These are phyloP conservation scores for Annona squamosa DNA, from an alignment of 164 flowering plant species.

Conservation along the genomic window DNA sequence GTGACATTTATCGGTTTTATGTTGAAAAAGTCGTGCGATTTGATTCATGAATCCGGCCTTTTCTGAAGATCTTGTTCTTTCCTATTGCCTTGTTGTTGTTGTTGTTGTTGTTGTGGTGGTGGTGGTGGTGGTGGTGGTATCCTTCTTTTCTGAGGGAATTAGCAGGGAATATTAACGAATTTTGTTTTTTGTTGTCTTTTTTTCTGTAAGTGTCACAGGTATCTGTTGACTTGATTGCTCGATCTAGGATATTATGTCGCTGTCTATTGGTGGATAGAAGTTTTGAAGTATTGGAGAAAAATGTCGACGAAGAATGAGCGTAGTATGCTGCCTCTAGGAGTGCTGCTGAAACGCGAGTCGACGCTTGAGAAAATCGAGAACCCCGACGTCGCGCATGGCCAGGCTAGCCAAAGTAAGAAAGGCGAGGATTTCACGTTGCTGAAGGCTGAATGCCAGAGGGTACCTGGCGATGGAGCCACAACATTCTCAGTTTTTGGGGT, in stretches of 20 bases:
- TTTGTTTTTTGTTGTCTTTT: background rate
- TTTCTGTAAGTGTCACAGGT: conserved; percentile 6
- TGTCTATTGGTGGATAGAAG: conserved; percentile 1
- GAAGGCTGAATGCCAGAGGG: conserved; percentile 76
- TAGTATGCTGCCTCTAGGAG: conserved; percentile 66
- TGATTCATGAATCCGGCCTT: background rate
- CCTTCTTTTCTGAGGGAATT: background rate
- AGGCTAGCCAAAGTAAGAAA: conserved; percentile 88
- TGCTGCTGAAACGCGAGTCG: conserved; percentile 74
- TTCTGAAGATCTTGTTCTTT: background rate
- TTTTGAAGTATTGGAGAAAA: conserved; percentile 15
- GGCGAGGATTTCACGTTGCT: conserved; percentile 87
- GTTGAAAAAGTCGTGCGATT: background rate
- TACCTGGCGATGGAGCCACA: conserved; percentile 68
- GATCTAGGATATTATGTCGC: background rate
- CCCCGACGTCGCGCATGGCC: conserved; percentile 75
- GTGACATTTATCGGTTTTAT: background rate
- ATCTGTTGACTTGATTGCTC: background rate
- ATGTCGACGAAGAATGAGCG: conserved; percentile 69
- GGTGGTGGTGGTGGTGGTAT: too few relatives aligned
- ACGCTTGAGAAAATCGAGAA: conserved; percentile 74
- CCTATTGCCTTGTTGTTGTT: background rate
- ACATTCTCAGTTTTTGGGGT: conserved; percentile 91
- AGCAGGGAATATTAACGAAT: background rate
- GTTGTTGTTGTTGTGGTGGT: too few relatives aligned